phyloP scores from a whole-genome alignment of 352 stramenopile species.

The Thalassiosira mediterranea region DNA sequence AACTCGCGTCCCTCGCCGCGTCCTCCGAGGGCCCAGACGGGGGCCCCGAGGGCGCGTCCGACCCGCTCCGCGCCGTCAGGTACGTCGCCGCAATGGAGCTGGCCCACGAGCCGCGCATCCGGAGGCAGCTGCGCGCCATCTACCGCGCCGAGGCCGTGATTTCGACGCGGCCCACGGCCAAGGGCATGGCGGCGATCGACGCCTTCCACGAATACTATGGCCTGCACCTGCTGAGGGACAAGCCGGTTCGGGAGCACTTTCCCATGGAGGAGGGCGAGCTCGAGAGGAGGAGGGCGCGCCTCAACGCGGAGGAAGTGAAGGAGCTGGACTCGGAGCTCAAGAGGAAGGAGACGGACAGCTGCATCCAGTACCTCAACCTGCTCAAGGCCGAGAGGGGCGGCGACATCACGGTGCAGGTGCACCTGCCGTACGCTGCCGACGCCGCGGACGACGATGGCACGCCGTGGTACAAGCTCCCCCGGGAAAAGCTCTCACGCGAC shows the following conservation, averaged over 20 bases:
- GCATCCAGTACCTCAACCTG: slow-evolving; percentile 81
- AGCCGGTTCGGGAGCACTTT: slow-evolving; percentile 83
- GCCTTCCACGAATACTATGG: slow-evolving; percentile 84
- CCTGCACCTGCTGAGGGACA: slow-evolving; percentile 79
- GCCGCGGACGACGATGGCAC: slow-evolving; percentile 38
- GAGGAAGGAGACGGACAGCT: slow-evolving; percentile 68
- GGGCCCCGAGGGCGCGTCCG: slow-evolving; percentile 54
- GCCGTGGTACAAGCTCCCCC: slow-evolving; percentile 70
- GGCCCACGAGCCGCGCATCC: slow-evolving; percentile 78
- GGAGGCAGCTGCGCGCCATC: slow-evolving; percentile 67
- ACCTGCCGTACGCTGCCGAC: slow-evolving; percentile 67
- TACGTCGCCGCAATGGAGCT: slow-evolving; percentile 85
- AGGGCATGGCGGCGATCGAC: slow-evolving; percentile 78
- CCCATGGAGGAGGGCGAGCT: slow-evolving; percentile 65
- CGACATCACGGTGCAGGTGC: slow-evolving; percentile 73
- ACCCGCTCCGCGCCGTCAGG: slow-evolving; percentile 72
- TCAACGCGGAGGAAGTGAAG: slow-evolving; percentile 65
- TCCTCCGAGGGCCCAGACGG: slow-evolving; percentile 41
- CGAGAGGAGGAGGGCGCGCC: slow-evolving; percentile 44
- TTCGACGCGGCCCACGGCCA: slow-evolving; percentile 79
- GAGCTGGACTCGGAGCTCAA: slow-evolving; percentile 74
- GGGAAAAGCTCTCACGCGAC: slow-evolving; percentile 45
- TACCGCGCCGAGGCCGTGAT: slow-evolving; percentile 73
- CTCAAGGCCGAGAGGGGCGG: slow-evolving; percentile 79
- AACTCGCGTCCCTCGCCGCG: slow-evolving; percentile 72